Conservation (phyloP, 352 stramenopile species). For the Peronospora destructor region DNA sequence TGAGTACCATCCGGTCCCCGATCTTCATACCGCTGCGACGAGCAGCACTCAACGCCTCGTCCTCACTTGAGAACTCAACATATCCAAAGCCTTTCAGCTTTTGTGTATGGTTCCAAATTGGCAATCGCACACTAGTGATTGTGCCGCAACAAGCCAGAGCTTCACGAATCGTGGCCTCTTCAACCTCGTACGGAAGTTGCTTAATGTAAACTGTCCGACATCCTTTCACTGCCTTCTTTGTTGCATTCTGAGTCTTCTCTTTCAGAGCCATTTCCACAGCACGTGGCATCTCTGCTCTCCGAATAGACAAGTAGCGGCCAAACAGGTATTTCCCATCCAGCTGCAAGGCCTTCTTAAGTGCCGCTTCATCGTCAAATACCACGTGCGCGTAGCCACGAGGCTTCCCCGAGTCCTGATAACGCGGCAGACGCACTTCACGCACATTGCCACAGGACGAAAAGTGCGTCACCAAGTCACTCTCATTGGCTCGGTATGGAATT, state of each 20-base stretch:
- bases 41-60: conserved; percentile 58
- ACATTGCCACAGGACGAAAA: conserved; percentile 86
- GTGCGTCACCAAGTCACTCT: conserved; percentile 88
- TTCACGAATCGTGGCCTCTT: conserved; percentile 77
- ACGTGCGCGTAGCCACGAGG: conserved; percentile 90
- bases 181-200: conserved; percentile 91
- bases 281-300: conserved; percentile 66
- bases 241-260: conserved; percentile 57
- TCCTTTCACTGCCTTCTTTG: conserved; percentile 63
- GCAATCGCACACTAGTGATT: conserved; percentile 90
- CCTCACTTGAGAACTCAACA: conserved; percentile 79
- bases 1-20: conserved; percentile 81
- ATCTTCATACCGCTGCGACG: conserved; percentile 85
- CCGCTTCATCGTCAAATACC: conserved; percentile 78
- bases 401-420: conserved; percentile 88
- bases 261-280: conserved; percentile 60
- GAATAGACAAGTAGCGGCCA: conserved; percentile 86
- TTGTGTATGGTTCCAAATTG: conserved; percentile 90
- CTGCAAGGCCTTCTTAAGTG: conserved; percentile 73
- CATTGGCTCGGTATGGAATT: conserved; percentile 89
- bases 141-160: conserved; percentile 83
- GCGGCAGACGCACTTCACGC: conserved; percentile 90
- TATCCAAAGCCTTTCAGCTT: conserved; percentile 96
- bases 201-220: conserved; percentile 93
- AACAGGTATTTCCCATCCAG: conserved; percentile 87